phyloP scores from a whole-genome alignment of 257 asterid species.

The Solanum okadae region DNA sequence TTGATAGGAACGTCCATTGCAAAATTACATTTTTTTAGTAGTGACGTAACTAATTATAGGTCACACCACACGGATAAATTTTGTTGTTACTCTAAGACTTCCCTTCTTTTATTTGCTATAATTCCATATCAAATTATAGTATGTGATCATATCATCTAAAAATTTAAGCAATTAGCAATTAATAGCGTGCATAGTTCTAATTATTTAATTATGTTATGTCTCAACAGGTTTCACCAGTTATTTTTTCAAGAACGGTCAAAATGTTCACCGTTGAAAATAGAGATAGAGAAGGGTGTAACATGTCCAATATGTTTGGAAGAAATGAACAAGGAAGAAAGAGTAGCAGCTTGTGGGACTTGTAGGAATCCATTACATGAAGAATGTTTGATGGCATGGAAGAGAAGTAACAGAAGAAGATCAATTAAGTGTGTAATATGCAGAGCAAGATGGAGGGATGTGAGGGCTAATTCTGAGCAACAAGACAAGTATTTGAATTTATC shows the following conservation, averaged over 20 bases:
- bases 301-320: slow-evolving; percentile 94
- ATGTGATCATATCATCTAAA: neutral
- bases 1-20: too few species aligned
- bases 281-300: slow-evolving; percentile 30
- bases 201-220: neutral
- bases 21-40: neutral
- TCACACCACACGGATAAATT: neutral
- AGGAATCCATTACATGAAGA: slow-evolving; percentile 73
- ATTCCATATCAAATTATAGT: neutral
- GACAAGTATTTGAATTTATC: slow-evolving; percentile 77
- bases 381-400: slow-evolving; percentile 83
- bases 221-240: slow-evolving; percentile 37
- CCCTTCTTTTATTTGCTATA: neutral
- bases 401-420: slow-evolving; percentile 58
- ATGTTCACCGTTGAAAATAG: slow-evolving; percentile 6
- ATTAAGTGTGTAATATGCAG: slow-evolving; percentile 89
- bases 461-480: slow-evolving; percentile 27
- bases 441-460: slow-evolving; percentile 65
- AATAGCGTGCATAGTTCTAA: neutral
- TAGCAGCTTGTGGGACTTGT: slow-evolving; percentile 67
- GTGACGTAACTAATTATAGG: neutral
- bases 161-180: neutral
- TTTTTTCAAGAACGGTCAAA: slow-evolving; percentile 20
- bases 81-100: neutral
- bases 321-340: slow-evolving; percentile 50